Evolutionary conservation across 805 yeast genomes (phyloP).

Genomic region (Saturnispora bothae): DNA sequence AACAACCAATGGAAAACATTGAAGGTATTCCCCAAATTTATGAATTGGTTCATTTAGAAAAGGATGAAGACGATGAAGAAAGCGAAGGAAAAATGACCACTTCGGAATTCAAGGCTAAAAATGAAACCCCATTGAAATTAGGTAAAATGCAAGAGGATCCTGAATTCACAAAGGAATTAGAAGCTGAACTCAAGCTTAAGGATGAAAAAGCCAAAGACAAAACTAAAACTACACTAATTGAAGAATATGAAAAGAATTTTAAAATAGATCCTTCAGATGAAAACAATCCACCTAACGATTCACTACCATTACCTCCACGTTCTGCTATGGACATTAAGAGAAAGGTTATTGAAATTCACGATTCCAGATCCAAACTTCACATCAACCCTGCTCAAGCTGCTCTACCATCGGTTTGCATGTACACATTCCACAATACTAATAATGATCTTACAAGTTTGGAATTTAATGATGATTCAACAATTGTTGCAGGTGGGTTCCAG

Average conservation of each 20-base stretch:
- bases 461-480: conserved; percentile 77
- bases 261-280: conserved; percentile 41
- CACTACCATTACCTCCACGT: conserved; percentile 77
- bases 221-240: conserved; percentile 38
- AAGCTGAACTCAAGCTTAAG: conserved; percentile 67
- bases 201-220: conserved; percentile 41
- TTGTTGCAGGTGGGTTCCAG: conserved; percentile 90
- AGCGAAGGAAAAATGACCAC: conserved; percentile 28
- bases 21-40: conserved; percentile 42
- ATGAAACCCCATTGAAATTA: conserved; percentile 62
- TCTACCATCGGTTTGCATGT: conserved; percentile 94
- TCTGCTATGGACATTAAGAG: conserved; percentile 71
- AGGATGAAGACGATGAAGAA: conserved; percentile 14
- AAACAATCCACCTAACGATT: conserved; percentile 64
- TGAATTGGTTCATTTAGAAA: conserved; percentile 25
- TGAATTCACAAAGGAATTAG: conserved; percentile 74
- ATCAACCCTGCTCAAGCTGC: conserved; percentile 44
- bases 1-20: conserved; percentile 26
- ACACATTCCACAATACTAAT: conserved; percentile 92
- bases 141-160: conserved; percentile 83
- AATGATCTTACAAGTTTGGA: conserved; percentile 78
- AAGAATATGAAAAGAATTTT: conserved; percentile 52
- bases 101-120: conserved; percentile 25
- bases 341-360: conserved; percentile 70
- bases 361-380: conserved; percentile 60